Evolutionary conservation across 2,329 filamentous ascomycete species (phyloP).

Genomic region (Alternaria sp.): DNA sequence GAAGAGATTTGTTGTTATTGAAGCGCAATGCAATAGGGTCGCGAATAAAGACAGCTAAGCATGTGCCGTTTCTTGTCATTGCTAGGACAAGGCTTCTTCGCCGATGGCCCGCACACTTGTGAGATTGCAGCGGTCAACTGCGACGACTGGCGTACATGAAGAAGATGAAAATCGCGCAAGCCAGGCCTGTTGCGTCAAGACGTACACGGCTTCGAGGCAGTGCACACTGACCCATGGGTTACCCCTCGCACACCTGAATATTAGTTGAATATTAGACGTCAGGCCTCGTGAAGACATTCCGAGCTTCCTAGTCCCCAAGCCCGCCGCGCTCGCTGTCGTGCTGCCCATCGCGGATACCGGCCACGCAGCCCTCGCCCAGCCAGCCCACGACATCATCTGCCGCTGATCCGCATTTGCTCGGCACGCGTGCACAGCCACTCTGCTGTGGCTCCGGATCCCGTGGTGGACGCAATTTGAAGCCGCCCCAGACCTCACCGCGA

Average conservation of each 20-base stretch:
- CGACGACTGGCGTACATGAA: conserved; percentile 15
- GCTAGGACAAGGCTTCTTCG: neutral
- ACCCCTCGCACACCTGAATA: conserved; percentile 13
- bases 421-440: conserved; percentile 13
- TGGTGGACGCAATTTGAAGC: conserved; percentile 6
- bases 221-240: conserved; percentile 10
- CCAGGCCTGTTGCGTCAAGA: conserved; percentile 15
- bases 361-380: conserved; percentile 1
- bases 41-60: neutral
- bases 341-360: conserved; percentile 4
- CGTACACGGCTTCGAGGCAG: conserved; percentile 12
- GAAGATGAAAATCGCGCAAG: conserved; percentile 16
- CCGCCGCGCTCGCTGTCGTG: conserved; percentile 1
- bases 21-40: too few species aligned
- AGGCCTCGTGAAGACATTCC: neutral
- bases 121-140: conserved; percentile 13
- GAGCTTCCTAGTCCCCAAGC: neutral
- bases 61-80: conserved; percentile 1
- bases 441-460: conserved; percentile 8
- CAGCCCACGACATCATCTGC: conserved; percentile 10
- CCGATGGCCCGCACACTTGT: neutral
- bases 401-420: conserved; percentile 2
- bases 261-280: conserved; percentile 11
- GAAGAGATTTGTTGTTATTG: too few species aligned
- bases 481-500: neutral